Evolutionary conservation across 306 rosid genomes (phyloP).

Genomic region (Quercus robur): DNA sequence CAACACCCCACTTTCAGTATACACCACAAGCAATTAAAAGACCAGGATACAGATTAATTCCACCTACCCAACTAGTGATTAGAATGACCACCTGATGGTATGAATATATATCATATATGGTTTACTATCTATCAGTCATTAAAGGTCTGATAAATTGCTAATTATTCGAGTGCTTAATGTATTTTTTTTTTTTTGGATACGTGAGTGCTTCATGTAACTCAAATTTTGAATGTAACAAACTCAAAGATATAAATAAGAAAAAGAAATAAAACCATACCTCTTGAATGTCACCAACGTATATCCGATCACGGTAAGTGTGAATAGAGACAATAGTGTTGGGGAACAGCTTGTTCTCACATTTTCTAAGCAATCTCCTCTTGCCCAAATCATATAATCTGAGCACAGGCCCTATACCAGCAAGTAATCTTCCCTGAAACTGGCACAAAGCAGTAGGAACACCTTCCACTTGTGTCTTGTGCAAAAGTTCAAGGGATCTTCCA

Average conservation of each 20-base stretch:
- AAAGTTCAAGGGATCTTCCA: slow-evolving; percentile 86
- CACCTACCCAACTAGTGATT: background rate
- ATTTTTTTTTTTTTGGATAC: too few relatives aligned
- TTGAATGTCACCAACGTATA: slow-evolving; percentile 91
- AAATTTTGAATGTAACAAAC: too few relatives aligned
- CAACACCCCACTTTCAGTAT: background rate
- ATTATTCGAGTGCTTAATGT: too few relatives aligned
- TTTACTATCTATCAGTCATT: background rate
- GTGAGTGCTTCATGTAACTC: too few relatives aligned
- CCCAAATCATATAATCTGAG: slow-evolving; percentile 95
- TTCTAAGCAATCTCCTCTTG: slow-evolving; percentile 73
- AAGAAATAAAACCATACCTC: slow-evolving; percentile 60
- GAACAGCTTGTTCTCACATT: slow-evolving; percentile 94
- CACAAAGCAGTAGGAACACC: slow-evolving; percentile 91
- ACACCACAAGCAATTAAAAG: background rate
- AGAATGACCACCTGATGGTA: background rate
- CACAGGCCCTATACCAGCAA: slow-evolving; percentile 87
- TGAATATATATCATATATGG: background rate
- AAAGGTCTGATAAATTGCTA: too few relatives aligned
- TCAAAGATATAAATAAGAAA: background rate
- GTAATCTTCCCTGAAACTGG: slow-evolving; percentile 97
- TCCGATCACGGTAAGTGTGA: slow-evolving; percentile 87
- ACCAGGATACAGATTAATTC: background rate
- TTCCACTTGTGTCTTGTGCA: slow-evolving; percentile 95
- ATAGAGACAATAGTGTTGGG: slow-evolving; percentile 80